Base-by-base conservation (phyloP, 257 asterid genomes). In the Lycium ferocissimum region DNA sequence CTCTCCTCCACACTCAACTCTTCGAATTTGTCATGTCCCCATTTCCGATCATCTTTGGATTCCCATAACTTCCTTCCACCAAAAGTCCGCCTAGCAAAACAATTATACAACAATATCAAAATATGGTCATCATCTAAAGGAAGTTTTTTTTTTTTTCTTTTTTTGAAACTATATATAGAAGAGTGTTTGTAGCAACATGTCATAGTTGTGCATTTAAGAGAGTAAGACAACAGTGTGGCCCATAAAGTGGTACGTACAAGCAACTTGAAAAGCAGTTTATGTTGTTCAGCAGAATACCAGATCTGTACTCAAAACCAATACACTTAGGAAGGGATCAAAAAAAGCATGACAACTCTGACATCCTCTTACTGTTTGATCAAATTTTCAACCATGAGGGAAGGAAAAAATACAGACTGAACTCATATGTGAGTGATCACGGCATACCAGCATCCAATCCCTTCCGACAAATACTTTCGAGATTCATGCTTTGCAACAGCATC, bases 1-100 rank as follows among this genome's bases (percentile, higher is more conserved):
- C 93, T 91, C 86, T 94, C 98, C 72, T 92, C 96, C 80, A 87
- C 58, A 72, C 92, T 91, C 89, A 94, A 87, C 90, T 96, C 99
- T 87, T 96, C 99, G 86, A 92, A 96, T 91, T 96, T 96, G 92
- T 96, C 99, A 86, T 96, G 99, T 66, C 99, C 99, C 99, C 99
- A 96, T 92, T 96, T 96, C 88, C 92, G 90, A 57, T 93, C 97
- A 92, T 96, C 99, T 89, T 91, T 94, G 40, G 95, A 93, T 83
- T 96, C 99, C 99, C 99, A 96, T 85, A 95, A 88, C 88, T 89
- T 93, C 85, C 97, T 94, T 84, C 98, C 98, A 81, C 98, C 98
- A 89, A 94, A 92, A 40, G 92, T 93, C 51, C 97, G 93, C 93
- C 99, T 95, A 22, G 45, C 22, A 53, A 78, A 58, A 78, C 49